These are phyloP conservation scores for Biscutella laevigata DNA, from an alignment of 441 rosid genomes.

Conservation along the genomic window DNA sequence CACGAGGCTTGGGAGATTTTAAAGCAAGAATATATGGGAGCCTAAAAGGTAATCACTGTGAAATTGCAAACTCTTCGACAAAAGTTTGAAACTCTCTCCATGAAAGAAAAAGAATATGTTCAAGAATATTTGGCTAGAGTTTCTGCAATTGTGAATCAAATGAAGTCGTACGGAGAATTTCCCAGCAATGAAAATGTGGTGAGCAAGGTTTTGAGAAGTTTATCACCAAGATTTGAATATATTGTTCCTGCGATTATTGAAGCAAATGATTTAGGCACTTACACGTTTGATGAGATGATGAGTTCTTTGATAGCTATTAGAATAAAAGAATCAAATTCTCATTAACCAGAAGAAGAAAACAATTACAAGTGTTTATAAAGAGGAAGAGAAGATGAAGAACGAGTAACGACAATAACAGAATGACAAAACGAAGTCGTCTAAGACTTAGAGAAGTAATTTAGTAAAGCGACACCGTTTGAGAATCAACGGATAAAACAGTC, in stretches of 20 bases:
- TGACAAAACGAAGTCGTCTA: no score
- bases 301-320: neutral
- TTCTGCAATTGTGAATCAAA: neutral
- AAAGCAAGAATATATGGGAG: neutral
- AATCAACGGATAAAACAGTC: no score
- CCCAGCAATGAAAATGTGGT: neutral
- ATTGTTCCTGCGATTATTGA: neutral
- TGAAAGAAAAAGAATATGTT: neutral
- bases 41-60: neutral
- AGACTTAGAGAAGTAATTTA: no score
- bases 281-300: conserved; percentile 1
- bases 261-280: neutral
- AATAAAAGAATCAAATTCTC: no score
- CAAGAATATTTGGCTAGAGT: conserved; percentile 1
- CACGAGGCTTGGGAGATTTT: neutral
- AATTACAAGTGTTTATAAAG: no score
- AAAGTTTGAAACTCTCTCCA: neutral
- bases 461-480: no score
- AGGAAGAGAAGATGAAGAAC: no score
- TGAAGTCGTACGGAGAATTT: neutral
- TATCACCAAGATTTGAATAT: neutral
- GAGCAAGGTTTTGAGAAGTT: neutral
- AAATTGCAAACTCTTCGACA: neutral
- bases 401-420: no score
- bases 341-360: no score